These are phyloP conservation scores for Penicillium argentinense DNA, from an alignment of 495 filamentous ascomycete species.

Conservation along the genomic window DNA sequence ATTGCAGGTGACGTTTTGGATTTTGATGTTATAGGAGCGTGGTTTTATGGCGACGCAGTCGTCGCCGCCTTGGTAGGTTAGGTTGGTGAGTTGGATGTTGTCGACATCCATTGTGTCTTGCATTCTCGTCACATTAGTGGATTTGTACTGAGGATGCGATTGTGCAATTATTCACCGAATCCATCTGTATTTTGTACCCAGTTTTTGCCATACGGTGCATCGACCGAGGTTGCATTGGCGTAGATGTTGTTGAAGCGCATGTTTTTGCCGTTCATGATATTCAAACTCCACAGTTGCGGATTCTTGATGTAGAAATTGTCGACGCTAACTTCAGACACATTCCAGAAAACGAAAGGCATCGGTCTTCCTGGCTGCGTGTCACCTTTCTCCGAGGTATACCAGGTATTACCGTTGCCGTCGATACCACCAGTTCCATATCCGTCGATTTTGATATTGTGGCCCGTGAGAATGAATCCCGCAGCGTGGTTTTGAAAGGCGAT, in stretches of 20 bases:
- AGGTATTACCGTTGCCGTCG: conserved; percentile 54
- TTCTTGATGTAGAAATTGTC: conserved; percentile 54
- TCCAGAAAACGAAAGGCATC: conserved; percentile 64
- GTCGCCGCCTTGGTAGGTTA: conserved; percentile 59
- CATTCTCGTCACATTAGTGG: background rate
- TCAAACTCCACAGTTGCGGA: conserved; percentile 54
- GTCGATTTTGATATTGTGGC: conserved; percentile 49
- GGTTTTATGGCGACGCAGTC: conserved; percentile 61
- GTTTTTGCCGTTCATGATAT: conserved; percentile 60
- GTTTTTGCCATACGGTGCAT: conserved; percentile 52
- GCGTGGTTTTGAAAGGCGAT: conserved; percentile 58
- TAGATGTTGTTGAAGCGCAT: conserved; percentile 54
- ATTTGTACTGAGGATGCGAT: background rate
- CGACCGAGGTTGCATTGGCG: conserved; percentile 47
- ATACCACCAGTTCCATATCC: conserved; percentile 54
- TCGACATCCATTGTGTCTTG: conserved; percentile 56
- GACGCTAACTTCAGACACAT: conserved; percentile 53
- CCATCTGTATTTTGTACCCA: conserved; percentile 63
- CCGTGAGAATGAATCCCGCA: conserved; percentile 53
- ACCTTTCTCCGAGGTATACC: conserved; percentile 47
- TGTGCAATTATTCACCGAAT: conserved; percentile 32
- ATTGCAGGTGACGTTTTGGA: conserved; percentile 53
- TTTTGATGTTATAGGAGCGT: conserved; percentile 51
- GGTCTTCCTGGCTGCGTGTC: conserved; percentile 50
- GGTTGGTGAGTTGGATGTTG: conserved; percentile 52